These are phyloP conservation scores for Solanum paucissectum DNA, from an alignment of 257 asterid species.

Conservation along the genomic window DNA sequence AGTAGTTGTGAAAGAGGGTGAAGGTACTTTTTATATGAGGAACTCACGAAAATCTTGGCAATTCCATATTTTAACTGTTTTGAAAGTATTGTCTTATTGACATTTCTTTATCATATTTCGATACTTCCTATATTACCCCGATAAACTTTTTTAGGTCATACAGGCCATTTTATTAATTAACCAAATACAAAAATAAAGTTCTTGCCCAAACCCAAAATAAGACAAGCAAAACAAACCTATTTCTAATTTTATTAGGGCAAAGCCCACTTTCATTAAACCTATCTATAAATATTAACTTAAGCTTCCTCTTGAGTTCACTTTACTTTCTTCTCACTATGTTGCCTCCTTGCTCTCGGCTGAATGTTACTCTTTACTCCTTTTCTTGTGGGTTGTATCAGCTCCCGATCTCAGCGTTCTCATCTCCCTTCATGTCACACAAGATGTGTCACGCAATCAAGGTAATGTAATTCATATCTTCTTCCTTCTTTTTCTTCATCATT, in stretches of 20 bases:
- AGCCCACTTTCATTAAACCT: background rate
- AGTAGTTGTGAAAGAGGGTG: background rate
- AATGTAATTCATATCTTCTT: too few species aligned
- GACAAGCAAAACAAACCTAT: background rate
- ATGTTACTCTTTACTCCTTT: too few species aligned
- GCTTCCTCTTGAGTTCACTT: too few species aligned
- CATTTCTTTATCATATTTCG: background rate
- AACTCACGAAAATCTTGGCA: background rate
- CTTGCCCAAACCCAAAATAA: background rate
- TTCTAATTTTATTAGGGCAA: background rate
- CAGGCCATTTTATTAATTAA: background rate
- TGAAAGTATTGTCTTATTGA: background rate
- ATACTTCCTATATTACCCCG: background rate
- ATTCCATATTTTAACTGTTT: too few species aligned
- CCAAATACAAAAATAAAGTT: background rate
- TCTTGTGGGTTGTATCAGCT: too few species aligned
- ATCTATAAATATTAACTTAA: background rate
- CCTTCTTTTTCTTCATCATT: too few species aligned
- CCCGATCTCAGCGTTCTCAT: too few species aligned
- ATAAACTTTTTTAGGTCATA: too few species aligned
- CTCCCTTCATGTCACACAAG: too few species aligned
- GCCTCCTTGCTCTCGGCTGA: too few species aligned
- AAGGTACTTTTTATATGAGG: background rate
- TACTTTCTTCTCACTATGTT: too few species aligned
- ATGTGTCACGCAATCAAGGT: too few species aligned